Conservation (phyloP, 1,139 yeast species). For the Sugiyamaella neomexicana region DNA sequence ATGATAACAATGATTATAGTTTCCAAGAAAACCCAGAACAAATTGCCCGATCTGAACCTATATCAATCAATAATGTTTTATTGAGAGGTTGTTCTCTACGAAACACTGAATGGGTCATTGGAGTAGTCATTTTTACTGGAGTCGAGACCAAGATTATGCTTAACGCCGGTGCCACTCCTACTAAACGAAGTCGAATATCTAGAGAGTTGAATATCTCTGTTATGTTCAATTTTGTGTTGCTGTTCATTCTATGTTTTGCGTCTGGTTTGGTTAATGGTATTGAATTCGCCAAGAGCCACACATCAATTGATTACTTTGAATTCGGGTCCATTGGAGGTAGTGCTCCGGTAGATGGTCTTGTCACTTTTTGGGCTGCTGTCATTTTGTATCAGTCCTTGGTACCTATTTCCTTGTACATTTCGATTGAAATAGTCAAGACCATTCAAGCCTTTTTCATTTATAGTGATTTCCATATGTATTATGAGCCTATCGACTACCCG, state of each 20-base stretch:
- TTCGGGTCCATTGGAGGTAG: constrained; percentile 62
- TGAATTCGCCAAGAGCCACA: constrained; percentile 46
- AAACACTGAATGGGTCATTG: constrained; percentile 93
- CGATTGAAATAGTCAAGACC: constrained; percentile 93
- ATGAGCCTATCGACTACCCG: constrained; percentile 82
- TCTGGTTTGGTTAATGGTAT: constrained; percentile 84
- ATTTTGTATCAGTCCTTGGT: constrained; percentile 89
- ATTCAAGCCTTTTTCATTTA: constrained; percentile 91
- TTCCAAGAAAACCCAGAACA: constrained; percentile 24
- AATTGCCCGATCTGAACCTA: constrained; percentile 54
- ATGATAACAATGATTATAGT: constrained; percentile 23
- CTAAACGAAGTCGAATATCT: constrained; percentile 80
- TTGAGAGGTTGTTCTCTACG: constrained; percentile 85
- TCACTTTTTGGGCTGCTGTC: constrained; percentile 84
- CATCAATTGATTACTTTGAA: constrained; percentile 71
- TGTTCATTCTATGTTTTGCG: constrained; percentile 76
- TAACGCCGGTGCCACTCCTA: constrained; percentile 90
- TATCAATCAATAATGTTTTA: constrained; percentile 74
- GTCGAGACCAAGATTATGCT: constrained; percentile 88
- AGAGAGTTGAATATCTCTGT: constrained; percentile 82
- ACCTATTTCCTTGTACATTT: constrained; percentile 91
- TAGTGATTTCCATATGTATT: constrained; percentile 84
- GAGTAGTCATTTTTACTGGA: constrained; percentile 88
- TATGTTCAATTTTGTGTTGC: constrained; percentile 67
- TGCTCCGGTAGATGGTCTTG: constrained; percentile 75